Base-by-base conservation (phyloP, 2,329 filamentous ascomycete genomes). In the Kalaharituber pfeilii region DNA sequence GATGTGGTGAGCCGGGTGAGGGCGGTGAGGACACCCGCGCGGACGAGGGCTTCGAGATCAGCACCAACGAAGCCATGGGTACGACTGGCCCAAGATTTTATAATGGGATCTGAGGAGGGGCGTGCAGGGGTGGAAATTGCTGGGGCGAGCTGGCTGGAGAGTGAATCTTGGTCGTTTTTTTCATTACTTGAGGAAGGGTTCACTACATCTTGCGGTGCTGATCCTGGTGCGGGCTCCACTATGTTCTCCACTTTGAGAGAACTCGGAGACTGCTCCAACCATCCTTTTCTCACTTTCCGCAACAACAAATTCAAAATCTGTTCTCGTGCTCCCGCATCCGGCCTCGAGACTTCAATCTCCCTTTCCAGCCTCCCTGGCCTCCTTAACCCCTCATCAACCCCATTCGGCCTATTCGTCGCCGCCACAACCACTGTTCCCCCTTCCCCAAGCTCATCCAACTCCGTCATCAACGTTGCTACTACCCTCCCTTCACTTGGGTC, bases 51-150 rank as follows among this genome's bases (percentile, higher is more conserved):
- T 51, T 62, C 60, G 11, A 64, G 55, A 49, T 64, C 62, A 5
- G 62, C 62, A 47, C 62, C 62, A 11, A 64, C 62, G 53, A 63
- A 64, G 1, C 62, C 62, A 49, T 64, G 62, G 8, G 62, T 63
- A 44, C 59, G 56, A 25, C 56, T 57, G 1, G 62, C 61, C 51
- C 61, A 59, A 11, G 30, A 51, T 18, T 56, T 60, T 39, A 39
- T 6, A 13, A 39, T 18, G 8, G 33, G 33, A 8, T 39, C 33
- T 33, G 29, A 33, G 8, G 8, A 8, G 8, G 8, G 8, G 15
- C 33, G 2, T 13, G 15, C 20, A n/a, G n/a, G n/a, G n/a, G n/a
- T n/a, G n/a, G n/a, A n/a, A n/a, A n/a, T n/a, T n/a, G n/a, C n/a
- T n/a, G n/a, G n/a, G 33, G 33, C 33, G 33, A 39, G 4, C 8